Base-by-base conservation (phyloP, 192 early-diverging fungal species). In the Martensiomyces pterosporus region DNA sequence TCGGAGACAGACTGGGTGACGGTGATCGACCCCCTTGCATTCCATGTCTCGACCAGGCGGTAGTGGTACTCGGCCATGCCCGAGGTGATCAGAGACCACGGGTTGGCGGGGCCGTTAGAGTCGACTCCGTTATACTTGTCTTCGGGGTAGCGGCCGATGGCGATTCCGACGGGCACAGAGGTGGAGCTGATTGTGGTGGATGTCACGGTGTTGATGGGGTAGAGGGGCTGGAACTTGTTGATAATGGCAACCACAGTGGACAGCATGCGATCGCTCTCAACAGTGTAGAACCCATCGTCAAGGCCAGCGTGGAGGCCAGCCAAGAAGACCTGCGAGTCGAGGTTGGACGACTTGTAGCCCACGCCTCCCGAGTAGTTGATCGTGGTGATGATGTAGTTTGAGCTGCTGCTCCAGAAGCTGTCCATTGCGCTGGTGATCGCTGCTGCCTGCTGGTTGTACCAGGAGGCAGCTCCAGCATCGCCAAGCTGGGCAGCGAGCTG, bases 141-240 rank as follows among this genome's bases (percentile, higher is more conserved):
- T 60, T 80, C 85, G 9, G 66, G 47, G 46, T 87, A 87, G 22
- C 85, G 62, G 18, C 83, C 85, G 38, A 85, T 76, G 2, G 76
- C 81, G 27, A 57, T 61, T 9, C 57, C 80, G 6, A 32, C 29
- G 6, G 39, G 39, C 16, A 21, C 17, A n/a, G 7, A 8, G 22
- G 16, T 41, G 5, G 39, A 41, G 6, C 6, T 12, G 12, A 32
- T 32, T 5, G 29, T 32, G 6, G 29, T 32, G 6, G 29, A 8
- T 32, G 29, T 32, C 6, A 12, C 29, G 6, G 29, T 32, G 39
- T 41, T 41, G 16, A 41, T 41, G 5, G 39, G 6, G 14, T 41
- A 41, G 6, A 41, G 5, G 5, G 39, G 14, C 6, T 17, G 5
- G 39, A 41, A 41, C 22, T 41, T 17, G 17, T 5, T 14, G 14